Evolutionary conservation across 75 land plant species (phyloP), one percentile per base, ranked within the genome.

Genomic region (Larix kaempferi): DNA sequence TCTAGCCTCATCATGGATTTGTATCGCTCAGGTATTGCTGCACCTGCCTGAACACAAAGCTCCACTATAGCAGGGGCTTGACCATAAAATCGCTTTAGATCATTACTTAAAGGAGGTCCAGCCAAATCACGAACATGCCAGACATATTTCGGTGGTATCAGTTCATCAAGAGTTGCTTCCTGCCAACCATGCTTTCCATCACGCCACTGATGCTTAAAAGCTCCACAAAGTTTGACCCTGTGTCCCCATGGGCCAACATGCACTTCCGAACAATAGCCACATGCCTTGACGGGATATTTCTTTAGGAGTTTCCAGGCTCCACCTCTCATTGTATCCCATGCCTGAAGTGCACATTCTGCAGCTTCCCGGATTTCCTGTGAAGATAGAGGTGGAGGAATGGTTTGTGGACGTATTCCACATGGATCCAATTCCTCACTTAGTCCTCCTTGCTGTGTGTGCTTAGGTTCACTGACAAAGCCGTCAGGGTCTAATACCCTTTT

Each of bases 141-240:
- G 0, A 91, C 94, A 81, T 87, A 91, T 39, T 89, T 88, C 41
- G 90, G 92, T 0, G 96, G 92, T 21, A 91, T 60, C 4, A 93
- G 81, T 74, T 93, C 96, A 44, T 89, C 91, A 10, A 89, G n/a
- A 1, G 85, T 80, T 1, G 96, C 96, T 74, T 91, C 94, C 81
- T 93, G 96, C 96, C 96, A 91, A 0, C 91, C 91, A 84, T 93
- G 96, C 80, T 86, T 87, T 3, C 96, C 96, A 64, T 88, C 90
- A 44, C 96, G 86, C 90, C 88, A 86, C 67, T 89, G 89, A 64
- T 91, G 91, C 78, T 90, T 90, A 44, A 84, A 87, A 44, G 78
- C 90, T 15, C 90, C 91, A 80, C 96, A 93, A 12, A 92, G 88
- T 67, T 84, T 86, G 23, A 80, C 94, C 63, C 86, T 86, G 81